Conservation (phyloP, 768 basidiomycete genomes). For the Mycena venus region DNA sequence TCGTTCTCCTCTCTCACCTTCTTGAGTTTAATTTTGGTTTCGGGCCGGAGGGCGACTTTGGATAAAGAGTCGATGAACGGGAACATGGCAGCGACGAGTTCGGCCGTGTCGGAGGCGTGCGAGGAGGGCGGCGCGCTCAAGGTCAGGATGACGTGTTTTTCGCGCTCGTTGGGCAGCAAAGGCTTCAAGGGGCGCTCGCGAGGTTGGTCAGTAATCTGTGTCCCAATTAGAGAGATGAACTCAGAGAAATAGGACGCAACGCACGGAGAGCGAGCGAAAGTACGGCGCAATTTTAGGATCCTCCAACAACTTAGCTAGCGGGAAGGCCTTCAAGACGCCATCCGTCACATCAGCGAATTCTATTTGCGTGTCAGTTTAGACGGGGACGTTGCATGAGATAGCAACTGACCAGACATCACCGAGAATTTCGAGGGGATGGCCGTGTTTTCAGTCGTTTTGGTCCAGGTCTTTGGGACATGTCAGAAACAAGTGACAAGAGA, state of each 20-base stretch:
- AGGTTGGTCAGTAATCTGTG: slow-evolving; percentile 88
- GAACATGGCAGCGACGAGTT: slow-evolving; percentile 78
- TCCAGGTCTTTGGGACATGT: slow-evolving; percentile 73
- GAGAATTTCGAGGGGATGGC: slow-evolving; percentile 72
- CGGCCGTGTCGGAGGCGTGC: slow-evolving; percentile 62
- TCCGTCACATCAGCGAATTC: slow-evolving; percentile 93
- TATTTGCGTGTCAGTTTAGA: slow-evolving; percentile 38
- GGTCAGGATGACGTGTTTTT: slow-evolving; percentile 83
- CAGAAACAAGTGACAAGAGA: not conserved
- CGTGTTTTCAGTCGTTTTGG: slow-evolving; percentile 78
- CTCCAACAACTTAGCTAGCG: slow-evolving; percentile 69
- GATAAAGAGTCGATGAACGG: slow-evolving; percentile 79
- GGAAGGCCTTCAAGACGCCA: slow-evolving; percentile 74
- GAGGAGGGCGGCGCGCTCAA: slow-evolving; percentile 67
- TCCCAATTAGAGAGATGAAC: slow-evolving; percentile 10
- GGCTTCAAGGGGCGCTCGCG: slow-evolving; percentile 72
- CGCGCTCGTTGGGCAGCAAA: slow-evolving; percentile 62
- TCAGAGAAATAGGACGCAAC: slow-evolving; percentile 41
- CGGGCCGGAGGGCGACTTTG: slow-evolving; percentile 77
- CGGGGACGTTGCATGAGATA: not conserved
- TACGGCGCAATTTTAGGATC: slow-evolving; percentile 76
- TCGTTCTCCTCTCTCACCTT: slow-evolving; percentile 81
- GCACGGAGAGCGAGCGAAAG: slow-evolving; percentile 88
- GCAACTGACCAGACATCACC: slow-evolving; percentile 78
- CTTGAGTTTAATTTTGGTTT: slow-evolving; percentile 84